Evolutionary conservation across 1,284 basidiomycete genomes (phyloP), one percentile per base, ranked within the genome.

Genomic region (Neotropicomus parvogracilis): DNA sequence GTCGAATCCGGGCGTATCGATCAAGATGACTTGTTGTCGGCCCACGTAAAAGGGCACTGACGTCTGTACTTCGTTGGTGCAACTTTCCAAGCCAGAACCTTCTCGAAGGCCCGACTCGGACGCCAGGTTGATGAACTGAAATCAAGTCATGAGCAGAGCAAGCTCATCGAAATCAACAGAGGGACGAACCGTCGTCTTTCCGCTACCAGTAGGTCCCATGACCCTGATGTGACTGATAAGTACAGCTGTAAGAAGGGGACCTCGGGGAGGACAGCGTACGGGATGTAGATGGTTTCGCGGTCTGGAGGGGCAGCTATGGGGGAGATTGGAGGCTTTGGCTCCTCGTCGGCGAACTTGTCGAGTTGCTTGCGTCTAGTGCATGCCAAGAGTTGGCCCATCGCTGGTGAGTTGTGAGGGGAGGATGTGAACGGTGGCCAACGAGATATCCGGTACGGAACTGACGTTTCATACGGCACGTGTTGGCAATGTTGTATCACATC

Each of bases 1-100:
- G 53, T 72, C 70, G 49, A 70, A 71, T 2, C 69, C 70, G 17
- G 68, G 68, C 0, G 70, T 70, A 20, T 72, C 69, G 28, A 70
- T 55, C 43, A 70, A 53, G 41, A 67, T 44, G 41, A 70, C 60
- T 7, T 56, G 59, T n/a, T 59, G 57, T 29, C 55, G 51, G 44
- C 63, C 60, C 10, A 72, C 41, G 29, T 51, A 24, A 42, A 70
- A 70, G 33, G 58, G 54, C 10, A 48, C 1, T 0, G 66, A 64
- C 5, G 57, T 59, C 49, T 70, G 67, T 9, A 72, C 62, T 43
- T 69, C 47, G 6, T 66, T 61, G 20, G 68, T 70, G 47, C 67
- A 70, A 29, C 70, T 72, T 36, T 71, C 62, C 35, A 70, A 43
- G 14, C 61, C 56, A 12, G 54, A 52, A 11, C 70, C 65, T 27